Base-by-base conservation (phyloP, 257 asterid species). In the Mitragyna speciosa region DNA sequence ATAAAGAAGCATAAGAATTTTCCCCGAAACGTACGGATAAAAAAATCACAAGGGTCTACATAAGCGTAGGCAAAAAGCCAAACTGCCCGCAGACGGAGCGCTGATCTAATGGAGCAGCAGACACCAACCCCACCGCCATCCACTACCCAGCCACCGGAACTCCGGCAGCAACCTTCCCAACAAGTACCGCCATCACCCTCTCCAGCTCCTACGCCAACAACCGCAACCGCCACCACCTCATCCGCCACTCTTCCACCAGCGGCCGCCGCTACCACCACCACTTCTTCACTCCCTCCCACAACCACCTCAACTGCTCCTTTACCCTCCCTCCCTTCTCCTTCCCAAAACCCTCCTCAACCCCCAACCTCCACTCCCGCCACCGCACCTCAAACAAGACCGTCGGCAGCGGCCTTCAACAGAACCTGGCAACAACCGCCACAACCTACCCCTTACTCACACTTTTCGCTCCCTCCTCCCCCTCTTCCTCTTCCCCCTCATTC, bases 391-490 rank as follows among this genome's bases (percentile, higher is more conserved):
- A 43, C 80, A 80, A 87, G 67, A 86, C 92, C 84, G 87, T 33
- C 79, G 9, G 61, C 77, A 6, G 26, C 78, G 24, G 54, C 64
- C 64, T 56, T 56, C 79, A 75, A 7, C 39, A 12, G 64, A 56
- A 12, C 64, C n/a, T 93, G 97, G 94, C 94, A 87, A 78, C 89
- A 78, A 45, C 86, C 82, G 89, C 93, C 84, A 72, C 90, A 73
- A 49, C 83, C 89, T 28, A 30, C 89, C 7, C 80, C 89, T 48
- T 87, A 81, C 76, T 79, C 90, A 5, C 97, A 92, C 83, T 92
- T 84, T 79, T 74, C 93, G 8, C 89, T 88, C 52, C 98, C 95
- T 1, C 78, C 96, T 39, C 86, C 93, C 28, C 93, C 96, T 68
- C 84, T 91, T 69, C 88, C 90, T 70, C 83, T 89, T 41, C 81